Evolutionary conservation across 768 basidiomycete genomes (phyloP).

Genomic region (Paxillus rubicundulus): DNA sequence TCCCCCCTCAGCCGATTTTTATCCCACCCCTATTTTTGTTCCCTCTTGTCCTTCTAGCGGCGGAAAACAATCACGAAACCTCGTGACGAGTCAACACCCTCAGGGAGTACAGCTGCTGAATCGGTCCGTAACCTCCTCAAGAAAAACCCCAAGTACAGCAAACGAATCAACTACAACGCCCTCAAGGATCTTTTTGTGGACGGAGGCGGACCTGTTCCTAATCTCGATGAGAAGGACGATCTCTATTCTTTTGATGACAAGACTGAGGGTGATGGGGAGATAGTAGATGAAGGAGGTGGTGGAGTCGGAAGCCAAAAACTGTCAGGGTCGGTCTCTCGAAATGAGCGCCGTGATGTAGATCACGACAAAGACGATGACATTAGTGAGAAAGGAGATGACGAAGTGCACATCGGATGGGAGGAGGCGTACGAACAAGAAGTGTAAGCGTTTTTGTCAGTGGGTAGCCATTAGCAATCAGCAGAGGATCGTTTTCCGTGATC

Average conservation of each 20-base stretch:
- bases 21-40: conserved; percentile 16
- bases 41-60: conserved; percentile 43
- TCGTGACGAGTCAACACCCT: conserved; percentile 66
- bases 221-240: conserved; percentile 43
- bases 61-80: conserved; percentile 66
- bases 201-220: conserved; percentile 17
- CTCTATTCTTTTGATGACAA: conserved; percentile 56
- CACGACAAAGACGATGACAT: conserved; percentile 28
- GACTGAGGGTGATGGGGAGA: conserved; percentile 38
- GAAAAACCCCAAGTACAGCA: conserved; percentile 86
- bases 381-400: conserved; percentile 41
- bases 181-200: conserved; percentile 76
- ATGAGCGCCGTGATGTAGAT: neutral
- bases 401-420: conserved; percentile 38
- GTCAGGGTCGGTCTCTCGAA: conserved; percentile 30
- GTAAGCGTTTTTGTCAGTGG: conserved; percentile 4
- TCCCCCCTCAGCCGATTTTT: conserved; percentile 36
- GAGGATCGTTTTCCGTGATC: conserved; percentile 3
- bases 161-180: conserved; percentile 91
- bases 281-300: conserved; percentile 40
- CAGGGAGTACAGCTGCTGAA: conserved; percentile 33
- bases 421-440: conserved; percentile 77
- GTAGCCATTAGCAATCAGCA: neutral
- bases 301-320: conserved; percentile 31
- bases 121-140: conserved; percentile 55